A percentile compares a stretch with the other conserved stretches of the same genome.
Conservation (phyloP, 2,329 filamentous ascomycete species). For the Aspergillus novoparasiticus region DNA sequence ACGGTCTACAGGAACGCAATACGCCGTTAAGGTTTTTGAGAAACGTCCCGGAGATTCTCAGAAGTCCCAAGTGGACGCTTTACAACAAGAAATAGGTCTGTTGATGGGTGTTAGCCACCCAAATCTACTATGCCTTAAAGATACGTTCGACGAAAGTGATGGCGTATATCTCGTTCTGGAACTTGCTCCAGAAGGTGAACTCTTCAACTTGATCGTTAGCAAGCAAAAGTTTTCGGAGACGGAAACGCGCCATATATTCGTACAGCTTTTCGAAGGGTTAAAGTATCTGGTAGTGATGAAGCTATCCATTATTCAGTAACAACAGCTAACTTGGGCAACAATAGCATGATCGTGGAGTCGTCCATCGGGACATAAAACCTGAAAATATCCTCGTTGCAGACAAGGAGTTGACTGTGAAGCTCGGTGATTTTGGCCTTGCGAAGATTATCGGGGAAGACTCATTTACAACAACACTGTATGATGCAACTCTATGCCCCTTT, state of each 20-base stretch:
- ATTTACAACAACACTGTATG: constrained; percentile 87
- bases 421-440: constrained; percentile 94
- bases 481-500: not conserved
- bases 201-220: constrained; percentile 93
- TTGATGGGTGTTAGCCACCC: constrained; percentile 97
- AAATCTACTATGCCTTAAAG: constrained; percentile 88
- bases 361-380: constrained; percentile 96
- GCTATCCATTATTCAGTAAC: not conserved
- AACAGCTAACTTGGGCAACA: constrained; percentile 41
- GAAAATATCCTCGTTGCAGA: constrained; percentile 92
- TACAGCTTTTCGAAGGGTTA: constrained; percentile 87
- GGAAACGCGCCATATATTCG: constrained; percentile 83
- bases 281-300: constrained; percentile 80
- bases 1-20: constrained; percentile 77
- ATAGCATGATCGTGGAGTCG: constrained; percentile 94
- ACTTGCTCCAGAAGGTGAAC: constrained; percentile 85
- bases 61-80: constrained; percentile 76
- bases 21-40: constrained; percentile 93
- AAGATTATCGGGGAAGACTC: constrained; percentile 99
- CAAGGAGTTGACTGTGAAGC: constrained; percentile 81
- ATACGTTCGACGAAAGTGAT: constrained; percentile 89
- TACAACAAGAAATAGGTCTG: constrained; percentile 95
- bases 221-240: constrained; percentile 84
- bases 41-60: constrained; percentile 82
- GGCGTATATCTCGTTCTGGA: constrained; percentile 91